phyloP scores from a whole-genome alignment of 495 filamentous ascomycete genomes.

The Aspergillus carlsbadensis region DNA sequence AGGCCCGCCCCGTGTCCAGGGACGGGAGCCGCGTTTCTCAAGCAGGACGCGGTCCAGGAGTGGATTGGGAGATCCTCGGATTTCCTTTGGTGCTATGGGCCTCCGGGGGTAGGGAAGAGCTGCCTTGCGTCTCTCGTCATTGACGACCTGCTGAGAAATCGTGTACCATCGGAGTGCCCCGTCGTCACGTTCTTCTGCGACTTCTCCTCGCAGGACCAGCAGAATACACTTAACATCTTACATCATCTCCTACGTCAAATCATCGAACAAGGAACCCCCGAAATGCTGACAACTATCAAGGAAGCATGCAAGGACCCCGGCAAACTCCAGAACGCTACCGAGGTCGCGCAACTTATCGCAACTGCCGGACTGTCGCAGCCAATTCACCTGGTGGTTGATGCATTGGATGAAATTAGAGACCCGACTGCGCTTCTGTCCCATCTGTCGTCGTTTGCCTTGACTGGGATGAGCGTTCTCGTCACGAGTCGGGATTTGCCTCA shows the following conservation, averaged over 20 bases:
- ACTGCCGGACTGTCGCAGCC: background rate
- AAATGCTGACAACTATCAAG: background rate
- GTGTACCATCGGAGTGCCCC: background rate
- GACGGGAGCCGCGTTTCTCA: background rate
- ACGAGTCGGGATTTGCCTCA: conserved; percentile 10
- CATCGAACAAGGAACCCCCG: background rate
- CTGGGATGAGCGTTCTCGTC: conserved; percentile 4
- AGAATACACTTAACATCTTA: conserved; percentile 9
- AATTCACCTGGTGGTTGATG: conserved; percentile 12
- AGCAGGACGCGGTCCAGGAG: background rate
- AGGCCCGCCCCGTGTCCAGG: background rate
- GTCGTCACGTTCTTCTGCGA: conserved; percentile 19
- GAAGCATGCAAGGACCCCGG: background rate
- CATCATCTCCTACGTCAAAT: conserved; percentile 8
- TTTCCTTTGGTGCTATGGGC: conserved; percentile 1
- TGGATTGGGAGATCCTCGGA: background rate
- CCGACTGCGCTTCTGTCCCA: background rate
- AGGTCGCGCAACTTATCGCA: conserved; percentile 4
- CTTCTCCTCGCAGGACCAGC: conserved; percentile 15
- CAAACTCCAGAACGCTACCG: background rate
- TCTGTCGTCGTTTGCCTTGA: background rate
- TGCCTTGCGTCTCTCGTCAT: conserved; percentile 2
- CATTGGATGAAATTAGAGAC: conserved; percentile 2
- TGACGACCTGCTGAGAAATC: background rate
- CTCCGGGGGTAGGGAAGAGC: conserved; percentile 6